phyloP scores from a whole-genome alignment of 2,329 filamentous ascomycete genomes.

The Elsinoe batatas region DNA sequence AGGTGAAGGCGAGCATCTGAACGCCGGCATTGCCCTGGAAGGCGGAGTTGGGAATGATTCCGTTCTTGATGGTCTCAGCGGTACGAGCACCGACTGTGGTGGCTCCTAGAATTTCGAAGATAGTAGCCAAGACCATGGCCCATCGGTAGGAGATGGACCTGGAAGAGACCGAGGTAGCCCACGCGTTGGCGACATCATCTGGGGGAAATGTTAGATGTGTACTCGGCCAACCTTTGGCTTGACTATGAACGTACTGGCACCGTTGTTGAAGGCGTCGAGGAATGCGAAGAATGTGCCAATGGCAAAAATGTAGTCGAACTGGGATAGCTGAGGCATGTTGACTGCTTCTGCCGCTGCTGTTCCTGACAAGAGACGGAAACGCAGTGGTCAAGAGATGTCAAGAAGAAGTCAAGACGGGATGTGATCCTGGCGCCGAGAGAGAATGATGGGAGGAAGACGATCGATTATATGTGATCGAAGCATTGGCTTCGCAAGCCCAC shows the following conservation, averaged over 20 bases:
- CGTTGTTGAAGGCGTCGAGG: conserved; percentile 58
- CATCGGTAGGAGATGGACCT: conserved; percentile 44
- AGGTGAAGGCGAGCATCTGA: conserved; percentile 38
- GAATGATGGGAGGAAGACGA: not conserved
- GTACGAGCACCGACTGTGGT: conserved; percentile 45
- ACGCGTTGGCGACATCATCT: conserved; percentile 47
- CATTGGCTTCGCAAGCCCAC: not conserved
- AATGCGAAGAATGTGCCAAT: conserved; percentile 56
- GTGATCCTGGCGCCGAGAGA: conserved; percentile 1
- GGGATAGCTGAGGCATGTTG: conserved; percentile 28
- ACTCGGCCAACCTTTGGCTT: not conserved
- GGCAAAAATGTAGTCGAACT: conserved; percentile 55
- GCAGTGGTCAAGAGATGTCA: conserved; percentile 5
- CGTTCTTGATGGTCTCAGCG: conserved; percentile 52
- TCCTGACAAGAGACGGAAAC: not conserved
- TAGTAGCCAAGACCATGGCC: conserved; percentile 38
- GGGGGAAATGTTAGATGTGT: not conserved
- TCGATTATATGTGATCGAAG: conserved; percentile 3
- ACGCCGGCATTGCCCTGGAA: conserved; percentile 40
- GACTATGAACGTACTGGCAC: conserved; percentile 30
- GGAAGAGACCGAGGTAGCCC: conserved; percentile 44
- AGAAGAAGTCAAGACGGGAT: conserved; percentile 2
- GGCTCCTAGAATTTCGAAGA: conserved; percentile 45
- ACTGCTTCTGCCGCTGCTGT: not conserved
- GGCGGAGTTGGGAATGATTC: conserved; percentile 42